Evolutionary conservation across 2,329 filamentous ascomycete species (phyloP).

Genomic region (Nothophoma quercina): DNA sequence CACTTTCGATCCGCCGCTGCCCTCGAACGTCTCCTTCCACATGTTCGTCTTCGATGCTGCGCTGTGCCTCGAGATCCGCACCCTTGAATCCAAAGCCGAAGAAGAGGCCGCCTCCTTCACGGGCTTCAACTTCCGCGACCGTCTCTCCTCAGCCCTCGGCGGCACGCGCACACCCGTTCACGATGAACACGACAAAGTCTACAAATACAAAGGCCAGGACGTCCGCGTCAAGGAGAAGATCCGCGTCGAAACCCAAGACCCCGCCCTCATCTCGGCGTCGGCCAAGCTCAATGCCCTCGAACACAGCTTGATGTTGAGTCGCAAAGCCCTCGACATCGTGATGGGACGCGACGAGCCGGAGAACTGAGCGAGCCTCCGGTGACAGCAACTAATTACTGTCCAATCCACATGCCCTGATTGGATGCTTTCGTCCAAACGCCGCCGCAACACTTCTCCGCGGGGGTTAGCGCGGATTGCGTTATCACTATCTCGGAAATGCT

Average conservation of each 20-base stretch:
- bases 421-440: not conserved
- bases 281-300: constrained; percentile 83
- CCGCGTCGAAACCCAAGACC: constrained; percentile 86
- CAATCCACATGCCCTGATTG: constrained; percentile 9
- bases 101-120: constrained; percentile 42
- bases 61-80: constrained; percentile 69
- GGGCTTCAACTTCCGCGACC: constrained; percentile 64
- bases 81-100: constrained; percentile 64
- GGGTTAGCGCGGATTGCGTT: constrained; percentile 16
- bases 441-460: constrained; percentile 11
- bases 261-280: constrained; percentile 81
- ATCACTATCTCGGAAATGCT: constrained; percentile 18
- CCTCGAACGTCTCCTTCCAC: constrained; percentile 76
- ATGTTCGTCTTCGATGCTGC: constrained; percentile 62
- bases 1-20: constrained; percentile 69
- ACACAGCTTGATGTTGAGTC: constrained; percentile 73
- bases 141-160: constrained; percentile 58
- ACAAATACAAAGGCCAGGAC: constrained; percentile 72
- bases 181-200: constrained; percentile 77
- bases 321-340: constrained; percentile 76
- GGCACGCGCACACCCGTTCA: constrained; percentile 52
- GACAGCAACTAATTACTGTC: constrained; percentile 1
- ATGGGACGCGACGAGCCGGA: constrained; percentile 69
- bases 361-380: constrained; percentile 25
- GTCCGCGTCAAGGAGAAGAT: constrained; percentile 91